phyloP scores from a whole-genome alignment of 176 grass and related monocot species.

The Aegilops bicornis region DNA sequence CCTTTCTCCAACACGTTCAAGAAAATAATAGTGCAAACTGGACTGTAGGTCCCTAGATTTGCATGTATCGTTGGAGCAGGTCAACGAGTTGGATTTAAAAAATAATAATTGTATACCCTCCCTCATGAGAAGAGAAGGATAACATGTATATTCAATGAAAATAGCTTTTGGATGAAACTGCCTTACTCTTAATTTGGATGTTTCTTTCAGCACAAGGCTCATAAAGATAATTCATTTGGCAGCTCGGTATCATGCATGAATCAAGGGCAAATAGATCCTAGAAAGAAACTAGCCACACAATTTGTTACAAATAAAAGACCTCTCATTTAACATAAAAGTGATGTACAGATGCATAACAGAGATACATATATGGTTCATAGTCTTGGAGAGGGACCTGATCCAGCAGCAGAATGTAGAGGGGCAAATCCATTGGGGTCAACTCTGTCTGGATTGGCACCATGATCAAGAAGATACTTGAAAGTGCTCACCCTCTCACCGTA shows the following conservation, averaged over 20 bases:
- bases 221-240: not conserved
- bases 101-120: no score
- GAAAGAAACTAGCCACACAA: not conserved
- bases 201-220: not conserved
- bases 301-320: not conserved
- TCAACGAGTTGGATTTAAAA: no score
- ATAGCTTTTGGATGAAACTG: not conserved
- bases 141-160: not conserved
- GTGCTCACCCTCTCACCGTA: not conserved
- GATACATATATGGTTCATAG: not conserved
- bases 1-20: not conserved
- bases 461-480: constrained; percentile 48
- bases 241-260: not conserved
- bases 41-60: no score
- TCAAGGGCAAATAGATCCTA: not conserved
- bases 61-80: no score
- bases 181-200: no score
- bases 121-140: not conserved
- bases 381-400: constrained; percentile 24
- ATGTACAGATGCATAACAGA: not conserved
- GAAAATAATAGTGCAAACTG: no score
- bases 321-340: not conserved
- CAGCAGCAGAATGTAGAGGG: constrained; percentile 42
- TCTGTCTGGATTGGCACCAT: constrained; percentile 40
- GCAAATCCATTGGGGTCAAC: constrained; percentile 22